Base-by-base conservation (phyloP, 1,284 basidiomycete genomes). In the Boletus sp. region DNA sequence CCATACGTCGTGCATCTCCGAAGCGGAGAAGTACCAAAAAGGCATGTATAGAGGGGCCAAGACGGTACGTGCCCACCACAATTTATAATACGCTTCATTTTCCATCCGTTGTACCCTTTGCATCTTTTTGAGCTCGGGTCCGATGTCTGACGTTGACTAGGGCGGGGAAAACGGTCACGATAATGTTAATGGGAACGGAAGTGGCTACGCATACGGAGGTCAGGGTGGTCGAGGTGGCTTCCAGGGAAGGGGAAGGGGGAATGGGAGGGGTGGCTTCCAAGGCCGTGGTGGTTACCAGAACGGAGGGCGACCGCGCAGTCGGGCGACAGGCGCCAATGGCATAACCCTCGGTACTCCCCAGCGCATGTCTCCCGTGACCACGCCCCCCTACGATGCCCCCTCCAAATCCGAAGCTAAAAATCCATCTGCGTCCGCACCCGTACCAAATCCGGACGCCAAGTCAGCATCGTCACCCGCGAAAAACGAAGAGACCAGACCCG, bases 11-110 rank as follows among this genome's bases (percentile, higher is more conserved):
- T 96, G 94, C 72, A 87, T 96, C 51, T 85, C 83, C 55, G 94
- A 96, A 75, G 94, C 91, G 5, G 91, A 96, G 72, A 95, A 96
- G 73, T 96, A 96, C 69, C 86, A 96, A 76, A 92, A 92, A 70
- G 77, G 80, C 56, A 72, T 96, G 53, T 96, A 94, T 75, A 73
- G 64, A 24, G 68, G 61, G 7, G 46, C 45, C 1, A 65, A 65
- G 57, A 67, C 29, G 15, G 69, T 72, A 39, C 36, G 63, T 53
- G 27, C 24, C 3, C 16, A 11, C 11, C 33, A 13, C 1, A n/a
- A 3, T 22, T 41, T 12, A 27, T 20, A 3, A n/a, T 24, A 12
- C 13, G 4, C 13, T 35, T 33, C 24, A 7, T n/a, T 37, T 59
- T 43, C 15, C 36, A 1, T 41, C 3, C 18, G 3, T 11, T 27